Conservation (phyloP, 2,329 filamentous ascomycete species). For the Cordyceps militaris region DNA sequence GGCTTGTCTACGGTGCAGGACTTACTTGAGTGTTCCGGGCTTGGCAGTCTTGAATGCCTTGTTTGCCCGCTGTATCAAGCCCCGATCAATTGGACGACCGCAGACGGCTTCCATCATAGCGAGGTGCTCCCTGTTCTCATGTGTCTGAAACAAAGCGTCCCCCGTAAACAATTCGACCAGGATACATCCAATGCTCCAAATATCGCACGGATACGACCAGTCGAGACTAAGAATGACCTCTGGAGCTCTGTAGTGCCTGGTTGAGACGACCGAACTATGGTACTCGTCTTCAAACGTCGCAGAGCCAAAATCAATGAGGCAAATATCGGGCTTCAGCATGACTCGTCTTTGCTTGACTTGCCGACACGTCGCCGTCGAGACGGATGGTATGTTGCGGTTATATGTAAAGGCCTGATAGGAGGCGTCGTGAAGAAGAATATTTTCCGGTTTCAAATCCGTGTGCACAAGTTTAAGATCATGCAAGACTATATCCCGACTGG, state of each 20-base stretch:
- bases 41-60: constrained; percentile 6
- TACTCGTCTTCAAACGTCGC: constrained; percentile 69
- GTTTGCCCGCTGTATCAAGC: constrained; percentile 5
- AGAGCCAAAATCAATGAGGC: constrained; percentile 64
- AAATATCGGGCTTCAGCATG: constrained; percentile 61
- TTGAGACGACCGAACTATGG: constrained; percentile 64
- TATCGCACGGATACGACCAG: constrained; percentile 66
- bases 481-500: constrained; percentile 57
- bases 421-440: constrained; percentile 60
- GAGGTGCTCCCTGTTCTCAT: constrained; percentile 64
- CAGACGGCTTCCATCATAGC: constrained; percentile 72
- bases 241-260: constrained; percentile 61
- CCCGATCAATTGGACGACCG: constrained; percentile 43
- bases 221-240: constrained; percentile 65
- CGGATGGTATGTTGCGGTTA: constrained; percentile 62
- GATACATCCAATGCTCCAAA: constrained; percentile 69
- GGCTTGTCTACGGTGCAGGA: background rate
- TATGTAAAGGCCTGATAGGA: constrained; percentile 65
- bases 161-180: constrained; percentile 66
- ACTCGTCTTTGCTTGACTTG: constrained; percentile 58
- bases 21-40: constrained; percentile 7
- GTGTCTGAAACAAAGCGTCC: constrained; percentile 64
- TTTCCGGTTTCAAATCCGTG: constrained; percentile 69
- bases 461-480: constrained; percentile 97
- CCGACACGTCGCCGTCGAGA: constrained; percentile 51